Evolutionary conservation across 805 yeast genomes (phyloP).

Genomic region (Myxozyma nipponensis): DNA sequence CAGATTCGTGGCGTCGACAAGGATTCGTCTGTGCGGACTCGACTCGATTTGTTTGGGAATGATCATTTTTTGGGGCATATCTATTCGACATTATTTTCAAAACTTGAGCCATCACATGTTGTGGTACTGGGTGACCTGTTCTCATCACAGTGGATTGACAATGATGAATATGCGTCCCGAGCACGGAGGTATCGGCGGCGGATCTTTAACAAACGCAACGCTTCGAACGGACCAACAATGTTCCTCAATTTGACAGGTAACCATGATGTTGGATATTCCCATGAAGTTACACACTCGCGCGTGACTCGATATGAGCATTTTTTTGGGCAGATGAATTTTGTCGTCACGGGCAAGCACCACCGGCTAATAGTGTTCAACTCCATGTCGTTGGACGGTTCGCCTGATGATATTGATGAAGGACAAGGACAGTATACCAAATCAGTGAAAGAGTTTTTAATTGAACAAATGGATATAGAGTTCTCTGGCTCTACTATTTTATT

Average conservation of each 20-base stretch:
- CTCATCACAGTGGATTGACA: constrained; percentile 92
- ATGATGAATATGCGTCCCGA: constrained; percentile 77
- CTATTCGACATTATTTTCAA: constrained; percentile 56
- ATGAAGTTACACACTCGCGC: constrained; percentile 91
- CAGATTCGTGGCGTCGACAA: constrained; percentile 90
- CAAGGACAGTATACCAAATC: constrained; percentile 52
- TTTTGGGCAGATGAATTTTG: constrained; percentile 84
- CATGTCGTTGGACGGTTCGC: constrained; percentile 85
- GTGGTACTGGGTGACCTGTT: constrained; percentile 91
- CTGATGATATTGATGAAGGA: constrained; percentile 50
- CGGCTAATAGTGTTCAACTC: constrained; percentile 85
- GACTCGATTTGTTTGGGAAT: constrained; percentile 84
- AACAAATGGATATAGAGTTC: constrained; percentile 44
- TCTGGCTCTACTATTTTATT: constrained; percentile 76
- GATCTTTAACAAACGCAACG: constrained; percentile 32
- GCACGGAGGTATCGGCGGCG: constrained; percentile 53
- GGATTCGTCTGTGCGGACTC: constrained; percentile 62
- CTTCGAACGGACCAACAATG: constrained; percentile 4
- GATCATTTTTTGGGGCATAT: constrained; percentile 87
- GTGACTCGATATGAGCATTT: constrained; percentile 68
- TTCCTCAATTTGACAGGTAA: constrained; percentile 87
- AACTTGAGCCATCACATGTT: constrained; percentile 72
- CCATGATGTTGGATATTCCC: constrained; percentile 93
- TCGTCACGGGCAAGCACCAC: constrained; percentile 71
- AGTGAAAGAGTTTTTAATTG: constrained; percentile 70